Evolutionary conservation across 169 alveolate genomes (phyloP).

Genomic region (Eimeria sp.): DNA sequence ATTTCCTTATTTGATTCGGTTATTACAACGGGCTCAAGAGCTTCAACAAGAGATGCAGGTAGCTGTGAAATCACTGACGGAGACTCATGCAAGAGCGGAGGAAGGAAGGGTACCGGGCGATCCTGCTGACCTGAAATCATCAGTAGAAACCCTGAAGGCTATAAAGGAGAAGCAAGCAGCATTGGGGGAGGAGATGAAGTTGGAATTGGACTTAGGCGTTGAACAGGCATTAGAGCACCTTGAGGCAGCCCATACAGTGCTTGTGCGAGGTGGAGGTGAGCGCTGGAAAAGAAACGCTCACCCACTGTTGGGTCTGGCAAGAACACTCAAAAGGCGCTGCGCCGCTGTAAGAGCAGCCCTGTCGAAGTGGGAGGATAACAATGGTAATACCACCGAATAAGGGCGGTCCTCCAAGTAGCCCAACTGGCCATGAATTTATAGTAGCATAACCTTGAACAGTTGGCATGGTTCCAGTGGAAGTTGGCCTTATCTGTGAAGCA

Average conservation of each 20-base stretch:
- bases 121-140: background rate
- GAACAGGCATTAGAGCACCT: constrained; percentile 8
- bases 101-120: background rate
- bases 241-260: background rate
- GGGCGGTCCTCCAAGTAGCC: background rate
- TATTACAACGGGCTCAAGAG: background rate
- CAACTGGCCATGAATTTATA: background rate
- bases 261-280: background rate
- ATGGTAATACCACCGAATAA: background rate
- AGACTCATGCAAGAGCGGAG: background rate
- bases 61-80: background rate
- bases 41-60: background rate
- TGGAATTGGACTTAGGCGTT: constrained; percentile 6
- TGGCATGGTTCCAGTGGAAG: background rate
- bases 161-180: background rate
- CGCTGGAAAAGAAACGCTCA: background rate
- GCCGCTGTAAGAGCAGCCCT: background rate
- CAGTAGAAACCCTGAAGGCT: background rate
- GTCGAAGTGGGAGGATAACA: background rate
- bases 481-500: background rate
- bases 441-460: background rate
- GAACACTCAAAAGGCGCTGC: background rate
- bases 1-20: background rate
- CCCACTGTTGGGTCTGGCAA: constrained; percentile 1
- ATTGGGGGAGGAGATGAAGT: constrained; percentile 29